Evolutionary conservation across 257 asterid species (phyloP).

Genomic region (Solanum microdontum): DNA sequence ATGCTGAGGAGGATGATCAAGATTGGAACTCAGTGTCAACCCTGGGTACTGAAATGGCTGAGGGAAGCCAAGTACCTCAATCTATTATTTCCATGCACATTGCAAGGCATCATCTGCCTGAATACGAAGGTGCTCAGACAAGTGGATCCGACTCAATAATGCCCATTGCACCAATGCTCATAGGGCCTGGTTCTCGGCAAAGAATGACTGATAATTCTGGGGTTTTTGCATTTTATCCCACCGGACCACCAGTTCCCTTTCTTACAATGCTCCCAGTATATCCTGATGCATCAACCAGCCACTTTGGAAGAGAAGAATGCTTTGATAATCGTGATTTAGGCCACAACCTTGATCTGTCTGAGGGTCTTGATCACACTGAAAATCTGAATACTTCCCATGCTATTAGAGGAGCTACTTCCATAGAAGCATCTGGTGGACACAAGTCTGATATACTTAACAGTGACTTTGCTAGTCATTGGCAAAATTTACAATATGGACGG

Average conservation of each 20-base stretch:
- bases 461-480: conserved; percentile 90
- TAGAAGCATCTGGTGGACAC: conserved; percentile 28
- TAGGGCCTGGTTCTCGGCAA: conserved; percentile 54
- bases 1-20: conserved; percentile 51
- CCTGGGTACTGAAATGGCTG: conserved; percentile 33
- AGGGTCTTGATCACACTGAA: conserved; percentile 42
- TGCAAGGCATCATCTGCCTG: conserved; percentile 33
- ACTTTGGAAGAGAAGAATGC: conserved; percentile 38
- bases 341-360: conserved; percentile 32
- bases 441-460: conserved; percentile 77
- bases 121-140: conserved; percentile 56
- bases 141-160: conserved; percentile 61
- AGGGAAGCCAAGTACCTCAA: conserved; percentile 38
- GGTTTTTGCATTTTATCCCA: conserved; percentile 68
- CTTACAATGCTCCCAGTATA: conserved; percentile 83
- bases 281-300: conserved; percentile 46
- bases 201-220: conserved; percentile 57
- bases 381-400: conserved; percentile 31
- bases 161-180: conserved; percentile 70
- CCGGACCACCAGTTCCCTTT: conserved; percentile 99
- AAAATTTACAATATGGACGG: conserved; percentile 82
- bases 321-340: conserved; percentile 30
- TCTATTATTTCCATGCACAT: conserved; percentile 39
- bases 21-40: conserved; percentile 33
- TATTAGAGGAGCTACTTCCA: conserved; percentile 32